Conservation (phyloP, 257 asterid genomes). For the Handroanthus guayacan region DNA sequence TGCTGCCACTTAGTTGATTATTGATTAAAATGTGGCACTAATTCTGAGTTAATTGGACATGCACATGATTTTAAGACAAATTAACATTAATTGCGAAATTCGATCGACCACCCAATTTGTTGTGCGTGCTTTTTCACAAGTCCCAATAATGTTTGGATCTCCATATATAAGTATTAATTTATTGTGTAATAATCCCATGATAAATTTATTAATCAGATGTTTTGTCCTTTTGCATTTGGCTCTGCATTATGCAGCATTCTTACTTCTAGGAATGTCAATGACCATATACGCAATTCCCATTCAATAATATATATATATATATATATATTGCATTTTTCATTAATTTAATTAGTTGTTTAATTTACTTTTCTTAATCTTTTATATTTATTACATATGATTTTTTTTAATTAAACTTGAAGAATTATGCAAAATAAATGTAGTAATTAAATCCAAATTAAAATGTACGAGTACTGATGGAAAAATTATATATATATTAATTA, state of each 20-base stretch:
- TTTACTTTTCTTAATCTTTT: too few relatives aligned
- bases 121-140: conserved; percentile 59
- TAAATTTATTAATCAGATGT: conserved; percentile 27
- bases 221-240: conserved; percentile 59
- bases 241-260: conserved; percentile 40
- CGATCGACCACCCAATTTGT: conserved; percentile 46
- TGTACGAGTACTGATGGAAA: too few relatives aligned
- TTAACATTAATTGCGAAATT: conserved; percentile 33
- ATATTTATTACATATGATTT: too few relatives aligned
- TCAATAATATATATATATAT: neutral
- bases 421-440: too few relatives aligned
- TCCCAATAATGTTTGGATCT: conserved; percentile 73
- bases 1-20: conserved; percentile 13
- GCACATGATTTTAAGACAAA: conserved; percentile 41
- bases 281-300: neutral
- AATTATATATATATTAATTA: too few relatives aligned
- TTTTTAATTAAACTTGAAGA: too few relatives aligned
- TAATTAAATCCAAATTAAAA: too few relatives aligned
- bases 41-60: conserved; percentile 28
- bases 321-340: neutral
- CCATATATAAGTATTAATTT: conserved; percentile 6
- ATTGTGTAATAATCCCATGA: neutral
- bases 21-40: neutral
- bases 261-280: conserved; percentile 38
- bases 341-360: neutral